Conservation (phyloP, 2,329 filamentous ascomycete genomes). For the Colletotrichum cuscutae region DNA sequence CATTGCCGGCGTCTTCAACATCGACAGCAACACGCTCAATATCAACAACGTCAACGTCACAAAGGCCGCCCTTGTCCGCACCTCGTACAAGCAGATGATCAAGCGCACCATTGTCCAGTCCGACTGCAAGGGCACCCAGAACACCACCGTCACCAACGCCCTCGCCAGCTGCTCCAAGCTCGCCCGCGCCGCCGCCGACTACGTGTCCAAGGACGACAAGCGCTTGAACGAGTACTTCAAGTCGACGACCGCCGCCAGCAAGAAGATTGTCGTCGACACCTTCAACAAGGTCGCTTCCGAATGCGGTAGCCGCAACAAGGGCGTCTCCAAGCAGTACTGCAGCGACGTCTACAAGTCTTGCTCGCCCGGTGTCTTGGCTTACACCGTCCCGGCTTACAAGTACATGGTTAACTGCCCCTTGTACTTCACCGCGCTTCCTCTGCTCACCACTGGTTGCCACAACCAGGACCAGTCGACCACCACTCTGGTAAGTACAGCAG, state of each 20-base stretch:
- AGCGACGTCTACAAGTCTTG: slow-evolving; percentile 66
- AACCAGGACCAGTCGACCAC: slow-evolving; percentile 65
- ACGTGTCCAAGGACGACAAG: slow-evolving; percentile 46
- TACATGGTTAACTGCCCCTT: slow-evolving; percentile 71
- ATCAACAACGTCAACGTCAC: slow-evolving; percentile 64
- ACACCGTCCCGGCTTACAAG: slow-evolving; percentile 64
- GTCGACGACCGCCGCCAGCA: slow-evolving; percentile 50
- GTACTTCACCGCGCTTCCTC: slow-evolving; percentile 66
- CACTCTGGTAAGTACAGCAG: slow-evolving; percentile 39
- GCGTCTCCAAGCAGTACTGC: slow-evolving; percentile 67
- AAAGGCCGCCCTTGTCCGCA: slow-evolving; percentile 59
- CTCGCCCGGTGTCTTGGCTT: slow-evolving; percentile 63
- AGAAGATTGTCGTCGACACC: slow-evolving; percentile 61
- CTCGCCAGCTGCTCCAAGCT: slow-evolving; percentile 62
- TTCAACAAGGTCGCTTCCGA: slow-evolving; percentile 61
- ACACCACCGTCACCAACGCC: slow-evolving; percentile 53
- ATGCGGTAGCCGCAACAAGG: slow-evolving; percentile 60
- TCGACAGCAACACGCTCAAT: slow-evolving; percentile 65
- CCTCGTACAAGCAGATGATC: slow-evolving; percentile 48
- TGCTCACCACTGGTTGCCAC: slow-evolving; percentile 64
- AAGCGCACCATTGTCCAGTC: slow-evolving; percentile 61
- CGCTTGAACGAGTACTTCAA: slow-evolving; percentile 71
- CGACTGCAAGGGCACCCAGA: slow-evolving; percentile 60
- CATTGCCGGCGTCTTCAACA: slow-evolving; percentile 61
- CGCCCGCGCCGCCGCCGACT: slow-evolving; percentile 55